Evolutionary conservation across 129 eudicot species (phyloP), one percentile per base, ranked within the genome.

Genomic region (Smallanthus sonchifolius): DNA sequence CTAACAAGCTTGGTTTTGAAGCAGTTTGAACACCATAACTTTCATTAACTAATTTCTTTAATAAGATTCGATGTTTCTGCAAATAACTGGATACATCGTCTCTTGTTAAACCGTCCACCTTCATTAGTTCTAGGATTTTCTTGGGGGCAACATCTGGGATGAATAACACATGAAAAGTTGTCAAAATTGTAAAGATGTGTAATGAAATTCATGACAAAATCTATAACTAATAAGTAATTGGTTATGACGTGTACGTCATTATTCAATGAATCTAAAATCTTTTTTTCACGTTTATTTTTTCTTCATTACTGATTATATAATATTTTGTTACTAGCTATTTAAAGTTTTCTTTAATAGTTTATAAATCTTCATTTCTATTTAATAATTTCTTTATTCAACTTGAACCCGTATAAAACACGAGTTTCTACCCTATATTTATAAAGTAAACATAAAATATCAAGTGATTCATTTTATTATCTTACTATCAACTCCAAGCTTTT

Each of bases 91-190:
- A 70, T 11, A 80, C 52, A 47, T 80, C 72, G 20, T 74, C 75
- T 75, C 84, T 75, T 15, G 84, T 80, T 48, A 80, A 74, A 69
- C 84, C 84, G 0, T 75, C 62, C 67, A 75, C 80, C 7, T 80
- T 34, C 84, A 80, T 80, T 19, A 48, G 39, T 24, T 61, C 76
- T 52, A 75, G 19, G 38, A 80, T 80, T 69, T 68, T 69, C 57
- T 20, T 75, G 0, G 80, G 77, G 52, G 55, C 72, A 1, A 66
- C 84, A 20, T 38, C 84, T 73, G 60, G 0, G 36, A 17, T 56
- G 8, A 7, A 10, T 1, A 78, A 30, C 45, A 54, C 40, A 71
- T 28, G 9, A 51, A 14, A 55, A 34, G 51, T 69, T 35, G 56
- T 57, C 6, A 17, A 56, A 56, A 39, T 4, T 40, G 38, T 6